Evolutionary conservation across 768 basidiomycete genomes (phyloP).

Genomic region (Cytidiella melzeri): DNA sequence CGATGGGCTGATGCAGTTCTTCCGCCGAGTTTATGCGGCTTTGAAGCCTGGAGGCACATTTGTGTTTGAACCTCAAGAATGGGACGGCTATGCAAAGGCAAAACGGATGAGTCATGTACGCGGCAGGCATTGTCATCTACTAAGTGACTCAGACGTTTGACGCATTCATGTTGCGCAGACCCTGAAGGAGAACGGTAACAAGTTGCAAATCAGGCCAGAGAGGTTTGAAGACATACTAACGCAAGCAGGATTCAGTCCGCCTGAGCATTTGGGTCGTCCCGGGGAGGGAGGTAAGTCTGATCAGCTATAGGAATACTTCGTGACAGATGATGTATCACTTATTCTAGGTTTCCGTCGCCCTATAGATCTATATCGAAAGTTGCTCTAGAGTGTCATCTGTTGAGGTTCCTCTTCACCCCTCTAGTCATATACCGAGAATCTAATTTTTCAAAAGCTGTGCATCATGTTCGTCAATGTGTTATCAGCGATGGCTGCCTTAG

Average conservation of each 20-base stretch:
- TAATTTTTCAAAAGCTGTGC: no score
- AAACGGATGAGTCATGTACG: constrained; percentile 58
- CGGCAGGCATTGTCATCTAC: neutral
- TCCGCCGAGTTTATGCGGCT: constrained; percentile 49
- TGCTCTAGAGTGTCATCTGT: no score
- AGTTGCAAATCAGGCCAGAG: constrained; percentile 53
- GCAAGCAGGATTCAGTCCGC: constrained; percentile 56
- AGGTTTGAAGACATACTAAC: constrained; percentile 51
- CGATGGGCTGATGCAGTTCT: constrained; percentile 61
- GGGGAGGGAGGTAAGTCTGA: constrained; percentile 58
- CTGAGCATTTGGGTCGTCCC: constrained; percentile 41
- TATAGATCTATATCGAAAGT: constrained; percentile 60
- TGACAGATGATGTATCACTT: no score
- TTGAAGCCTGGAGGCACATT: constrained; percentile 63
- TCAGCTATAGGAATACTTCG: neutral
- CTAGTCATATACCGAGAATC: no score
- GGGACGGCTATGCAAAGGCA: constrained; percentile 80
- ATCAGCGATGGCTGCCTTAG: no score
- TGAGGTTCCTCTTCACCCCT: no score
- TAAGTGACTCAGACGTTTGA: neutral
- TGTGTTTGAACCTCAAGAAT: constrained; percentile 78
- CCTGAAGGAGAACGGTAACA: constrained; percentile 55
- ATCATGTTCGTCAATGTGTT: no score
- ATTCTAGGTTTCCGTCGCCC: constrained; percentile 53
- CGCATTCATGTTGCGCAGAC: constrained; percentile 25